Percentiles rank a stretch among this genome's conserved stretches.
These are phyloP conservation scores for Moniliophthora roreri DNA, from an alignment of 1,284 basidiomycete species.

Conservation along the genomic window DNA sequence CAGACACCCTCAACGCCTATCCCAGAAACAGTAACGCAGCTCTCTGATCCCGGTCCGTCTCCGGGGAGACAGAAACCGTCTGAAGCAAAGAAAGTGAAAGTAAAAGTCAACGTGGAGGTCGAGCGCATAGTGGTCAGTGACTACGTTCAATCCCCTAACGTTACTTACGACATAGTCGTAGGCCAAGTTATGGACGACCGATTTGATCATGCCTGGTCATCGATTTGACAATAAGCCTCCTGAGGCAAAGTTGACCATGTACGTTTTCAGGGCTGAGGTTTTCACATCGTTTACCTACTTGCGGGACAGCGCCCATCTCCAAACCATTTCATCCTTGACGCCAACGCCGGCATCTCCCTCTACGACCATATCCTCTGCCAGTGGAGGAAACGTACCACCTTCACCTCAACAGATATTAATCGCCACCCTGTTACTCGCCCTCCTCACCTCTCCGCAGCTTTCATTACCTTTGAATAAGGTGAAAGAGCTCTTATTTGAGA, in stretches of 20 bases:
- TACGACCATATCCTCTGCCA: constrained; percentile 39
- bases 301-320: constrained; percentile 50
- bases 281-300: constrained; percentile 4
- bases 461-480: constrained; percentile 60
- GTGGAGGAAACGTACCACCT: constrained; percentile 33
- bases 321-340: constrained; percentile 39
- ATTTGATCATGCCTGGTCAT: constrained; percentile 59
- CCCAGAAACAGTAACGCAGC: no score
- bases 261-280: constrained; percentile 26
- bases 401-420: constrained; percentile 69
- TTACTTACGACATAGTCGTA: constrained; percentile 24
- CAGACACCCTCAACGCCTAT: no score
- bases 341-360: constrained; percentile 36
- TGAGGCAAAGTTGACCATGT: constrained; percentile 67
- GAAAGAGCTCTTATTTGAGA: constrained; percentile 54
- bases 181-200: constrained; percentile 69
- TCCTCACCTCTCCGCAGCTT: constrained; percentile 52
- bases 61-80: constrained; percentile 5
- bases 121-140: constrained; percentile 58
- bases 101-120: constrained; percentile 52
- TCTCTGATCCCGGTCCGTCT: background rate
- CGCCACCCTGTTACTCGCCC: constrained; percentile 58
- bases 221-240: constrained; percentile 47
- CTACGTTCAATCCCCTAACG: background rate
- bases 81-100: constrained; percentile 25